phyloP scores from a whole-genome alignment of 345 rosid genomes.

The Dipteronia sinensis region DNA sequence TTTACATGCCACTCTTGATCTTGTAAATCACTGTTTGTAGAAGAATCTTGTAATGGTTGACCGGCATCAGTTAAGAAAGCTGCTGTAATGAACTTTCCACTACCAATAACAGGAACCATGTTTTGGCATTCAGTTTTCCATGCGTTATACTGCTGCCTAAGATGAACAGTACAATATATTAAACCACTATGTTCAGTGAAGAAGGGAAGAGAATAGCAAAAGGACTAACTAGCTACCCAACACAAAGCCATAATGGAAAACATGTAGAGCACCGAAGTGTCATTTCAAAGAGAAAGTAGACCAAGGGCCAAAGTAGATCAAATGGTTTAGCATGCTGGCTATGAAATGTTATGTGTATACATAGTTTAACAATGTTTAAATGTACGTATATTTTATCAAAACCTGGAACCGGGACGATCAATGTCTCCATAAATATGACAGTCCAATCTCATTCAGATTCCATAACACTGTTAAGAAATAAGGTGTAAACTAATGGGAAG shows the following conservation, averaged over 20 bases:
- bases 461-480: neutral
- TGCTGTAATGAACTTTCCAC: constrained; percentile 63
- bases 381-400: constrained; percentile 2
- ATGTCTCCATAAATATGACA: constrained; percentile 12
- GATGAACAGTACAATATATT: constrained; percentile 27
- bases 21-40: constrained; percentile 23
- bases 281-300: neutral
- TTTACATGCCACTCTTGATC: constrained; percentile 40
- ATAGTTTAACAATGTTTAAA: neutral
- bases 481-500: neutral
- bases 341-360: neutral
- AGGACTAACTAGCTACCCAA: constrained; percentile 8
- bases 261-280: neutral
- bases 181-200: constrained; percentile 18
- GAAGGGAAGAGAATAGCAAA: neutral
- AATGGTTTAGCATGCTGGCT: neutral
- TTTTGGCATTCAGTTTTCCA: constrained; percentile 84
- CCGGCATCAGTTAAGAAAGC: constrained; percentile 72
- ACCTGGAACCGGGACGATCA: neutral
- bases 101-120: constrained; percentile 84
- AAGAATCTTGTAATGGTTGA: constrained; percentile 46
- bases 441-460: constrained; percentile 7
- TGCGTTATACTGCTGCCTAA: constrained; percentile 72
- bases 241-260: neutral
- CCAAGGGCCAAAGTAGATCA: constrained; percentile 4